A percentile compares a stretch with the other conserved stretches of the same genome.
phyloP scores from a whole-genome alignment of 2,329 filamentous ascomycete species.

The Aspergillus clavatus region DNA sequence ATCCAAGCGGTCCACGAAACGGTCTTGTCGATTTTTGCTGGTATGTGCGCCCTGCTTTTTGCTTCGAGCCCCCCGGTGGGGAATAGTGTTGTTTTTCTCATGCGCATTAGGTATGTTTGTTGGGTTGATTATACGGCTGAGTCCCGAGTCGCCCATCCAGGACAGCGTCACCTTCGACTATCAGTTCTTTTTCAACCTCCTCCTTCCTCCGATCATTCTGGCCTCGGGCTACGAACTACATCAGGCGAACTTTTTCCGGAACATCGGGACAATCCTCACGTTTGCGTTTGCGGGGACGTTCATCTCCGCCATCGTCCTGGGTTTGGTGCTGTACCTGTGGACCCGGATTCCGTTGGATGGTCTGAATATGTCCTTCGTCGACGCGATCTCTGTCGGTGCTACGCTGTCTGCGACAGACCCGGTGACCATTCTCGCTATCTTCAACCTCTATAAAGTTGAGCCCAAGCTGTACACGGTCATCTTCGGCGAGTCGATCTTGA shows the following conservation, averaged over 20 bases:
- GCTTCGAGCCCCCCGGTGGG: background rate
- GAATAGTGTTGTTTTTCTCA: conserved; percentile 8
- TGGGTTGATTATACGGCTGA: conserved; percentile 79
- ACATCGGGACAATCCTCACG: conserved; percentile 93
- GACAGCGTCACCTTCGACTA: conserved; percentile 95
- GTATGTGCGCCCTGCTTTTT: conserved; percentile 42
- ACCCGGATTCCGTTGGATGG: conserved; percentile 81
- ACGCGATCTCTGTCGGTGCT: conserved; percentile 93
- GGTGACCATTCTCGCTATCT: conserved; percentile 95
- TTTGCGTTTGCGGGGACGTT: conserved; percentile 98
- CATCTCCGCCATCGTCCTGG: conserved; percentile 92
- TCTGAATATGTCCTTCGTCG: conserved; percentile 82
- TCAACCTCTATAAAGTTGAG: conserved; percentile 98
- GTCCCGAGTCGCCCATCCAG: conserved; percentile 75
- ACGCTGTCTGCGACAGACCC: conserved; percentile 96
- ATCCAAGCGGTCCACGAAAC: conserved; percentile 98
- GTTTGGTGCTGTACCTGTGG: conserved; percentile 82
- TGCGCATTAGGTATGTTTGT: conserved; percentile 76
- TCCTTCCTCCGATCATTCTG: conserved; percentile 96
- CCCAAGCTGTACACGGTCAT: conserved; percentile 98
- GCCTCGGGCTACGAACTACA: conserved; percentile 96
- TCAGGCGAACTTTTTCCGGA: conserved; percentile 98
- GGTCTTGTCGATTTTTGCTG: conserved; percentile 95
- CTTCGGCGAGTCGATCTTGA: conserved; percentile 96
- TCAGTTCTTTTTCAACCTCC: conserved; percentile 98